Percentiles rank a stretch among this genome's conserved stretches.
Evolutionary conservation across 768 basidiomycete genomes (phyloP).

Genomic region (Termitomyces sp.): DNA sequence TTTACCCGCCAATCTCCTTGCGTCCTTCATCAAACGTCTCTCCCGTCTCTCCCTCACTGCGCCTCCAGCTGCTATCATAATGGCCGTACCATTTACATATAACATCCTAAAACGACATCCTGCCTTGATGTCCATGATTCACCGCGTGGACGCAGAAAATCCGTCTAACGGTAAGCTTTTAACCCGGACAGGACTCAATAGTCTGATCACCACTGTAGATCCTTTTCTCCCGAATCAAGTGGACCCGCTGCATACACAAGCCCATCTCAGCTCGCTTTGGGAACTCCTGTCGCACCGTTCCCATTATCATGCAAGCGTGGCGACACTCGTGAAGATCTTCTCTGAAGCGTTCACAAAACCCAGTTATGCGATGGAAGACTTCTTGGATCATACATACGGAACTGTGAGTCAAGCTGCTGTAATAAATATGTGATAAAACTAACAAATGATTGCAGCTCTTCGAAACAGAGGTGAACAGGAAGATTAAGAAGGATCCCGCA

Average conservation of each 20-base stretch:
- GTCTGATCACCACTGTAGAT: constrained; percentile 29
- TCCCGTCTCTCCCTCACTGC: constrained; percentile 79
- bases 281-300: constrained; percentile 74
- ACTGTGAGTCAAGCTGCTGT: constrained; percentile 47
- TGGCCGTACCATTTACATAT: constrained; percentile 90
- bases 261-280: constrained; percentile 89
- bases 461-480: constrained; percentile 75
- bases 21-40: constrained; percentile 91
- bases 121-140: constrained; percentile 89
- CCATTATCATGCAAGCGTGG: constrained; percentile 86
- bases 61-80: constrained; percentile 86
- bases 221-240: constrained; percentile 63
- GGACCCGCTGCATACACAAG: constrained; percentile 74
- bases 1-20: constrained; percentile 85
- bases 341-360: constrained; percentile 93
- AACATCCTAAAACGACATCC: constrained; percentile 92
- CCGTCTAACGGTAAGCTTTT: constrained; percentile 27
- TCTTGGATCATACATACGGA: constrained; percentile 88
- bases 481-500: constrained; percentile 77
- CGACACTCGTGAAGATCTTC: constrained; percentile 84
- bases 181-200: not conserved
- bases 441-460: constrained; percentile 54
- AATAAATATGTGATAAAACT: not conserved
- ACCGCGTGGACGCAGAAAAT: constrained; percentile 45
- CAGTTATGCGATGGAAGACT: constrained; percentile 88